Conservation (phyloP, 148 eudicot species). For the Camellia lanceoleosa region DNA sequence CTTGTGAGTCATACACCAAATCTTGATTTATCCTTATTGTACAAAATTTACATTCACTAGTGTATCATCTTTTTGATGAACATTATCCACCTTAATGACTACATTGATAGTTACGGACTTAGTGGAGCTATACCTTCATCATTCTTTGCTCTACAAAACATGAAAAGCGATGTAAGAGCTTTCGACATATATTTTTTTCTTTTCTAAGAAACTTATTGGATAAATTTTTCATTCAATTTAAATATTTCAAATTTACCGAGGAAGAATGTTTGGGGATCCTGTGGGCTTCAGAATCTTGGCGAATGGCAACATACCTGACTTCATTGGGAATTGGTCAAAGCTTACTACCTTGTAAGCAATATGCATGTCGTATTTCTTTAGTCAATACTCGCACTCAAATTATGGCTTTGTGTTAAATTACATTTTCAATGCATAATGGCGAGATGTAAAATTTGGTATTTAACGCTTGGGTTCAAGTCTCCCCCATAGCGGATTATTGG, state of each 20-base stretch:
- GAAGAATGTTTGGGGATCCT: conserved; percentile 18
- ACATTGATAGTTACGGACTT: conserved; percentile 64
- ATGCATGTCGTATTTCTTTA: background rate
- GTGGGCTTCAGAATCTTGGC: conserved; percentile 73
- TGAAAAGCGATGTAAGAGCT: conserved; percentile 51
- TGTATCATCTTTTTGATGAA: background rate
- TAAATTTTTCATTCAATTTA: background rate
- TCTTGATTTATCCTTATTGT: background rate
- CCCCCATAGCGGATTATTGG: too few species aligned
- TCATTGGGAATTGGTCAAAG: conserved; percentile 61
- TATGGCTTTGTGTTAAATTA: background rate
- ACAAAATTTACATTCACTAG: background rate
- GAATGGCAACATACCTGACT: conserved; percentile 64
- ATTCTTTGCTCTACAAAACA: conserved; percentile 49
- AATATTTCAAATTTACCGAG: background rate
- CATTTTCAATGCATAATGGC: background rate
- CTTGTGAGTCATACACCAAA: background rate
- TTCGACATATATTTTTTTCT: conserved; percentile 8
- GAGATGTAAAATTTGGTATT: too few species aligned
- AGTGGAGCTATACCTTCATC: conserved; percentile 69
- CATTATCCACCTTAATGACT: conserved; percentile 36
- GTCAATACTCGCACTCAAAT: background rate
- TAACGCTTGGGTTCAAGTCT: too few species aligned
- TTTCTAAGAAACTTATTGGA: background rate
- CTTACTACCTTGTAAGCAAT: conserved; percentile 38